phyloP scores from a whole-genome alignment of 441 rosid genomes.

The Mallotus repandus region DNA sequence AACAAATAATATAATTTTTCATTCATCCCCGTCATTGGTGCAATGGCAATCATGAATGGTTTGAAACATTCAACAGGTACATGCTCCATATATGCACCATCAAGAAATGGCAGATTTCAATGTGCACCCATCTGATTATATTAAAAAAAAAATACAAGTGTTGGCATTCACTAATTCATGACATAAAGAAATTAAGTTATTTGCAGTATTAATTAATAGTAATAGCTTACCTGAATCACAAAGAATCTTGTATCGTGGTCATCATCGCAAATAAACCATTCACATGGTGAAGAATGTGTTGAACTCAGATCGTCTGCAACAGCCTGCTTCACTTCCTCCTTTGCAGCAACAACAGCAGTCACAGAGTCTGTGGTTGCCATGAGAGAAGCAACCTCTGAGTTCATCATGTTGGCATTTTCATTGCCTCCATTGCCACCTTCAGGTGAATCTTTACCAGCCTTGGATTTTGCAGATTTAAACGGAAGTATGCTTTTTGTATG shows the following conservation, averaged over 20 bases:
- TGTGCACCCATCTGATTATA: neutral
- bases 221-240: conserved; percentile 70
- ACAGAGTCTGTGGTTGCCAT: conserved; percentile 91
- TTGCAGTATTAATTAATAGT: conserved; percentile 1
- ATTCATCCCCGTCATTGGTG: neutral
- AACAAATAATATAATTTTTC: neutral
- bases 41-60: neutral
- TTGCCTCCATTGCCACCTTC: conserved; percentile 23
- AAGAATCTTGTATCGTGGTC: conserved; percentile 77
- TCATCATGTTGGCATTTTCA: conserved; percentile 27
- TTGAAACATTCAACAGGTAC: neutral
- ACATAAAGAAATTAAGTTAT: neutral
- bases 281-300: conserved; percentile 70
- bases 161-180: neutral
- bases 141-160: neutral
- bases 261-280: conserved; percentile 94
- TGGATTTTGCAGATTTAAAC: conserved; percentile 43
- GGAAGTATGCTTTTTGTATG: conserved; percentile 73
- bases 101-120: neutral
- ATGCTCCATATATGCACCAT: neutral
- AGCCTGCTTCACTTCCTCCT: conserved; percentile 97
- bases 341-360: conserved; percentile 91
- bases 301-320: conserved; percentile 91
- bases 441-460: conserved; percentile 24
- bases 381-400: conserved; percentile 59